Evolutionary conservation across 345 rosid species (phyloP).

Genomic region (Cardamine occulta): DNA sequence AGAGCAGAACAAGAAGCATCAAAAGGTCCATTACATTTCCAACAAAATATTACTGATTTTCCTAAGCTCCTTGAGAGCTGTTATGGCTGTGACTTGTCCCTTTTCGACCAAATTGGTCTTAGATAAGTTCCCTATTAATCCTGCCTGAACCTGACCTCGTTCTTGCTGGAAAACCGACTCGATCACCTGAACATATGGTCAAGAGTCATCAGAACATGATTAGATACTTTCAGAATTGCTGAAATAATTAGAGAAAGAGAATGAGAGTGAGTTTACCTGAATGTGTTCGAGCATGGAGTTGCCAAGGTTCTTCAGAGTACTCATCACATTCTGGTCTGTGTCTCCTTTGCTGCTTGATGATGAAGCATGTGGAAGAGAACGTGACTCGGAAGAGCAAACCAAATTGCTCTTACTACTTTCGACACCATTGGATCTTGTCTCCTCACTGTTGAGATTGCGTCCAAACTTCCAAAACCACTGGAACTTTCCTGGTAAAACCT

Average conservation of each 20-base stretch:
- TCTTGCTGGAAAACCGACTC: slow-evolving; percentile 96
- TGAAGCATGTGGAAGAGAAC: slow-evolving; percentile 44
- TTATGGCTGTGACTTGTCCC: slow-evolving; percentile 82
- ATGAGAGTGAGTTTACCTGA: slow-evolving; percentile 66
- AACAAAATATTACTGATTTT: slow-evolving; percentile 89
- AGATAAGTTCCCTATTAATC: slow-evolving; percentile 66
- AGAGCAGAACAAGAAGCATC: slow-evolving; percentile 24
- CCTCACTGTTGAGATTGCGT: slow-evolving; percentile 55
- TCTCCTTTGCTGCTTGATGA: slow-evolving; percentile 57
- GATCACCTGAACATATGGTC: slow-evolving; percentile 58
- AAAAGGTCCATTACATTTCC: slow-evolving; percentile 67
- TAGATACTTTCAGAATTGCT: not conserved
- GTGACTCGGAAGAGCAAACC: slow-evolving; percentile 42
- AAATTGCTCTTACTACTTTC: slow-evolving; percentile 43
- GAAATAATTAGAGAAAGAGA: not conserved
- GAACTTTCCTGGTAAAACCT: slow-evolving; percentile 65
- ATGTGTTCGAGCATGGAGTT: slow-evolving; percentile 93
- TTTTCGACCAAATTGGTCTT: slow-evolving; percentile 79
- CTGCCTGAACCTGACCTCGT: slow-evolving; percentile 57
- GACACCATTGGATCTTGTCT: slow-evolving; percentile 46
- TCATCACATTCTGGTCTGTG: slow-evolving; percentile 72
- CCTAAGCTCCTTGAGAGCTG: slow-evolving; percentile 92
- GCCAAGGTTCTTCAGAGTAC: slow-evolving; percentile 74
- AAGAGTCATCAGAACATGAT: not conserved
- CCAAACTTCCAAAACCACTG: slow-evolving; percentile 97